A percentile compares a stretch with the other conserved stretches of the same genome.
phyloP scores from a whole-genome alignment of 345 rosid species.

The Lumnitzera littorea region DNA sequence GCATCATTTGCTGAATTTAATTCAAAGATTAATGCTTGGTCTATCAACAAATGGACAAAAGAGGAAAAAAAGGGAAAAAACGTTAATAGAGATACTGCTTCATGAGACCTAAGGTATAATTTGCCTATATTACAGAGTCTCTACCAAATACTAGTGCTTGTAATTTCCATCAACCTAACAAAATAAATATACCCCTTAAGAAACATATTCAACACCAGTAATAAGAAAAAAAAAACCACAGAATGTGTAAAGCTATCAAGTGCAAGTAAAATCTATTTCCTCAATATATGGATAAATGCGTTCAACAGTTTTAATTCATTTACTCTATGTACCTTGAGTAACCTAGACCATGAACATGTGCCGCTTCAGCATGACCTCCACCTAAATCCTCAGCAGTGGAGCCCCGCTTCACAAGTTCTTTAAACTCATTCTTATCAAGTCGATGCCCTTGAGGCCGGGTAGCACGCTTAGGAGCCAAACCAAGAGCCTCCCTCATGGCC shows the following conservation, averaged over 20 bases:
- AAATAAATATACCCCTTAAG: background rate
- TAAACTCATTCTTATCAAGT: slow-evolving; percentile 86
- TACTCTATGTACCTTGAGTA: slow-evolving; percentile 52
- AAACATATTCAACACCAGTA: background rate
- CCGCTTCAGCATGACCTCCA: slow-evolving; percentile 88
- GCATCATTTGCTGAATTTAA: too few species aligned
- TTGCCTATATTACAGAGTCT: background rate
- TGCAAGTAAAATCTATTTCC: slow-evolving; percentile 1
- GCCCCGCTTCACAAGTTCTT: slow-evolving; percentile 87
- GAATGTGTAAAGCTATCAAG: background rate
- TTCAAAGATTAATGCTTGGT: too few species aligned
- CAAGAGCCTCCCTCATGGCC: slow-evolving; percentile 98
- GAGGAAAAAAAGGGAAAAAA: too few species aligned
- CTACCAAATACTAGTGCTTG: too few species aligned
- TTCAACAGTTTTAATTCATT: background rate
- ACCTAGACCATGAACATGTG: slow-evolving; percentile 83
- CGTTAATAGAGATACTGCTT: background rate
- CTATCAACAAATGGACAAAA: background rate
- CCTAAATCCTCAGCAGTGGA: slow-evolving; percentile 97
- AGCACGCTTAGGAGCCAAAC: slow-evolving; percentile 83
- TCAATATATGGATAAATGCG: background rate
- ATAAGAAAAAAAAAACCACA: too few species aligned
- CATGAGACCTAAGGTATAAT: slow-evolving; percentile 1
- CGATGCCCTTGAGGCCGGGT: slow-evolving; percentile 70
- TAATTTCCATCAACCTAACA: background rate